These are phyloP conservation scores for Arthrobotrys entomopaga DNA, from an alignment of 2,329 filamentous ascomycete genomes.

Conservation along the genomic window DNA sequence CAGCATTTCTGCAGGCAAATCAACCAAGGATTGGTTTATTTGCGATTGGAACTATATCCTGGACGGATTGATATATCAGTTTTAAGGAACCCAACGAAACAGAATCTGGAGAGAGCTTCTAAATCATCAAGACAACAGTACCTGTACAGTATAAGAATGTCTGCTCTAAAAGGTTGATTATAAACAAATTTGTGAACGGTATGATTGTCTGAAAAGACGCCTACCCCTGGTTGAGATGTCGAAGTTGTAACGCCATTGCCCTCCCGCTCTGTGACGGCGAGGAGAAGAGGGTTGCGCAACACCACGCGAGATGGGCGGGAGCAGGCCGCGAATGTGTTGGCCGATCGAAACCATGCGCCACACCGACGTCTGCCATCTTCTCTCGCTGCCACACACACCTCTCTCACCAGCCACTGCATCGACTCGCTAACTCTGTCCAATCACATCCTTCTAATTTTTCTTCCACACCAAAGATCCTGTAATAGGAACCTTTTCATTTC, in stretches of 20 bases:
- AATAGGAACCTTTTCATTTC: conserved; percentile 3
- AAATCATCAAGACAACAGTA: too few relatives aligned
- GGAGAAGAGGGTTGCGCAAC: conserved; percentile 39
- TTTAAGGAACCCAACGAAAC: not conserved
- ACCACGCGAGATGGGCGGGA: conserved; percentile 30
- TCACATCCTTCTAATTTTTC: conserved; percentile 21
- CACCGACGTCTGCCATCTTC: conserved; percentile 4
- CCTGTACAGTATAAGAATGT: conserved; percentile 7
- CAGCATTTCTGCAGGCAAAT: conserved; percentile 14
- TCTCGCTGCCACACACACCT: conserved; percentile 25
- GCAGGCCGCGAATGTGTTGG: conserved; percentile 35
- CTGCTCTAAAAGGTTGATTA: not conserved
- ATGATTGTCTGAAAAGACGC: conserved; percentile 11
- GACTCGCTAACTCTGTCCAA: conserved; percentile 33
- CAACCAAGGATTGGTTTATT: not conserved
- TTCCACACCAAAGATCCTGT: conserved; percentile 25
- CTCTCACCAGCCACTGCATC: conserved; percentile 7
- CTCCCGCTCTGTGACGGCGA: conserved; percentile 36
- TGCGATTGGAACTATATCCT: too few relatives aligned
- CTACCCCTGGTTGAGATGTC: conserved; percentile 26
- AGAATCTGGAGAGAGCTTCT: not conserved
- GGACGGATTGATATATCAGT: conserved; percentile 8
- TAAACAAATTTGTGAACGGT: not conserved
- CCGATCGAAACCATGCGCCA: conserved; percentile 22
- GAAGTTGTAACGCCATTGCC: conserved; percentile 33